phyloP scores from a whole-genome alignment of 2,329 filamentous ascomycete genomes.

The Lachnellula suecica region DNA sequence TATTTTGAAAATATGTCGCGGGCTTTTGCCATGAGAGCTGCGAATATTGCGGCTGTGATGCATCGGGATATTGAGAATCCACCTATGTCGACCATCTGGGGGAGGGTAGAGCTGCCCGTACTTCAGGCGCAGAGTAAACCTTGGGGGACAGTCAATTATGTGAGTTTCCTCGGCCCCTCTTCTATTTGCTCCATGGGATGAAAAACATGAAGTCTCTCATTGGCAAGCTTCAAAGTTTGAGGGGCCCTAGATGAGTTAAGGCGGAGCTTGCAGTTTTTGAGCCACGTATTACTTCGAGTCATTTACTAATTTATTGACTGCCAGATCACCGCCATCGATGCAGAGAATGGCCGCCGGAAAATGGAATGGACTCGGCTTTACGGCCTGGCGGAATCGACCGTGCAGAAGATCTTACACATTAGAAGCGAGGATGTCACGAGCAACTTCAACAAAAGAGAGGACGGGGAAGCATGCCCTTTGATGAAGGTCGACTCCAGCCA shows the following conservation, averaged over 20 bases:
- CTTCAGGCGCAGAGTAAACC: not conserved
- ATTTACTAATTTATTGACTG: not conserved
- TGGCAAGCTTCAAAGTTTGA: no score
- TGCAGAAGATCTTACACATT: not conserved
- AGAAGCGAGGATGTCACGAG: not conserved
- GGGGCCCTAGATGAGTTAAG: no score
- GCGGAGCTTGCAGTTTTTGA: not conserved
- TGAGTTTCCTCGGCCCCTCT: no score
- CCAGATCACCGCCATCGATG: slow-evolving; percentile 8
- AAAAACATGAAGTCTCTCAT: no score
- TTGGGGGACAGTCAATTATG: slow-evolving; percentile 3
- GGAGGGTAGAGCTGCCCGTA: slow-evolving; percentile 3
- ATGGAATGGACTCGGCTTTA: slow-evolving; percentile 4
- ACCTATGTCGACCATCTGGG: slow-evolving; percentile 8
- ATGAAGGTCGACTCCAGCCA: not conserved
- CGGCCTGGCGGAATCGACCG: not conserved
- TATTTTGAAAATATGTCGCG: slow-evolving; percentile 14
- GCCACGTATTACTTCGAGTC: not conserved
- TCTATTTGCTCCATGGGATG: no score
- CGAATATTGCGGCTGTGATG: slow-evolving; percentile 3
- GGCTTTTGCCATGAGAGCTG: slow-evolving; percentile 6
- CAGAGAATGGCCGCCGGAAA: slow-evolving; percentile 1
- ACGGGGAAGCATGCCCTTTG: not conserved
- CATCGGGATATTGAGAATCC: slow-evolving; percentile 8
- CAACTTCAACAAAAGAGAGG: not conserved